These are phyloP conservation scores for Strobilomyces echinocephalus DNA, from an alignment of 768 basidiomycete species.

Conservation along the genomic window DNA sequence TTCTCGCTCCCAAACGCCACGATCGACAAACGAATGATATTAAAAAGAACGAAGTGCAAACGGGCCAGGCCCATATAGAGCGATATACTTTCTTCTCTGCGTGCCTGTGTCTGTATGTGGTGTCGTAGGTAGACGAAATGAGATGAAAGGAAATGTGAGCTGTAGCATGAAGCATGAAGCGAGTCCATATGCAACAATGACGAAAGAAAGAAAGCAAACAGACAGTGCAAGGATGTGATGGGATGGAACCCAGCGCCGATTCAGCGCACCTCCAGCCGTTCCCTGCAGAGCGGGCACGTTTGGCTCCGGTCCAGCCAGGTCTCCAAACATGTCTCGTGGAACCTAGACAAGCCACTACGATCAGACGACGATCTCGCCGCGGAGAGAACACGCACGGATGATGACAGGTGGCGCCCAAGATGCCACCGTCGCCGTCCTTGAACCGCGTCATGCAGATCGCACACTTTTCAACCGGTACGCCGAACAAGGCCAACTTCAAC, in stretches of 20 bases:
- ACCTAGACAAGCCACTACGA: slow-evolving; percentile 25
- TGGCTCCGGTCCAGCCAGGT: slow-evolving; percentile 57
- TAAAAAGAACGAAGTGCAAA: slow-evolving; percentile 24
- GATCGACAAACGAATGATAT: slow-evolving; percentile 25
- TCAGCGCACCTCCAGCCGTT: slow-evolving; percentile 34
- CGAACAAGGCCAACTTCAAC: slow-evolving; percentile 62
- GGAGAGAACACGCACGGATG: slow-evolving; percentile 43
- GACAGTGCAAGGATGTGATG: not conserved
- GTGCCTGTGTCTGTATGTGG: not conserved
- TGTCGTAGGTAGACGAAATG: slow-evolving; percentile 6
- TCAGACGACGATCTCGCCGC: not conserved
- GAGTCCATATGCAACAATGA: slow-evolving; percentile 14
- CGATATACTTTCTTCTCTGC: slow-evolving; percentile 3
- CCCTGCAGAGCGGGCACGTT: slow-evolving; percentile 65
- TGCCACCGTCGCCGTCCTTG: slow-evolving; percentile 51
- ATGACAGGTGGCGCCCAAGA: slow-evolving; percentile 52
- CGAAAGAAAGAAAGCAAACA: not conserved
- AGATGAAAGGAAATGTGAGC: slow-evolving; percentile 5
- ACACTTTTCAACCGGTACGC: slow-evolving; percentile 62
- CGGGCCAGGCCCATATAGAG: slow-evolving; percentile 2
- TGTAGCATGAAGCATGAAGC: slow-evolving; percentile 10
- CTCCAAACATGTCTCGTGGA: slow-evolving; percentile 60
- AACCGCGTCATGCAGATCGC: slow-evolving; percentile 72
- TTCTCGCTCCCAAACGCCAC: slow-evolving; percentile 4
- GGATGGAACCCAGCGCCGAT: not conserved